A percentile compares a stretch with the other conserved stretches of the same genome.
phyloP scores from a whole-genome alignment of 192 early-diverging fungal species.

The Backusella sp. region DNA sequence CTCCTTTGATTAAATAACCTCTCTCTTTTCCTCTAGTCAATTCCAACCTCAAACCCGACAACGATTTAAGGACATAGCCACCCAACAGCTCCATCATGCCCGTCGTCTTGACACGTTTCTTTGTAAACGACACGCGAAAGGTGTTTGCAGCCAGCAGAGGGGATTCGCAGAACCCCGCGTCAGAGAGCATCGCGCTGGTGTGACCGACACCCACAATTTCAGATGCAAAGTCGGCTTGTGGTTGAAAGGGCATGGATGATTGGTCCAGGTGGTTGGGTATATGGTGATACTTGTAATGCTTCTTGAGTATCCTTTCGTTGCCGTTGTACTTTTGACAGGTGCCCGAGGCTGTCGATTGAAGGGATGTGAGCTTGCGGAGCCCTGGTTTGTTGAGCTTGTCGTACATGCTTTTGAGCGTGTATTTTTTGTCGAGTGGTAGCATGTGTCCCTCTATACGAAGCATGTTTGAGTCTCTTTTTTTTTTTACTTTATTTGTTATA shows the following conservation, averaged over 20 bases:
- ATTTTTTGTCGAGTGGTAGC: constrained; percentile 38
- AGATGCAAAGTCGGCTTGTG: constrained; percentile 51
- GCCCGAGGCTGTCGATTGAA: background rate
- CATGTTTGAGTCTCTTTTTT: background rate
- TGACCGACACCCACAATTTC: constrained; percentile 42
- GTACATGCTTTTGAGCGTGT: constrained; percentile 8
- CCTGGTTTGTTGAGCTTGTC: background rate
- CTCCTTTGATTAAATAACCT: constrained; percentile 40
- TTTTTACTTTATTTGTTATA: background rate
- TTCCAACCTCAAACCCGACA: constrained; percentile 40
- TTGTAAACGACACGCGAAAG: constrained; percentile 21
- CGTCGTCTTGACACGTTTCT: background rate
- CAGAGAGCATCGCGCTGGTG: constrained; percentile 12
- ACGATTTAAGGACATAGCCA: constrained; percentile 33
- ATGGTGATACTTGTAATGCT: background rate
- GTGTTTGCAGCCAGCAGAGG: constrained; percentile 19
- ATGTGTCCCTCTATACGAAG: constrained; percentile 51
- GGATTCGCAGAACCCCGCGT: constrained; percentile 47
- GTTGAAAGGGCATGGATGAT: constrained; percentile 42
- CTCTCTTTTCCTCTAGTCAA: constrained; percentile 17
- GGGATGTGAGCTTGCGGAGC: background rate
- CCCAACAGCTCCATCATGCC: constrained; percentile 28
- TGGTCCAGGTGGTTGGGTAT: constrained; percentile 11
- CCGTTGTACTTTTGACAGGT: constrained; percentile 13
- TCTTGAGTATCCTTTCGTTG: background rate